Percentiles rank a stretch among this genome's conserved stretches.
phyloP scores from a whole-genome alignment of 129 eudicot species.

The Flaveria ramosissima region DNA sequence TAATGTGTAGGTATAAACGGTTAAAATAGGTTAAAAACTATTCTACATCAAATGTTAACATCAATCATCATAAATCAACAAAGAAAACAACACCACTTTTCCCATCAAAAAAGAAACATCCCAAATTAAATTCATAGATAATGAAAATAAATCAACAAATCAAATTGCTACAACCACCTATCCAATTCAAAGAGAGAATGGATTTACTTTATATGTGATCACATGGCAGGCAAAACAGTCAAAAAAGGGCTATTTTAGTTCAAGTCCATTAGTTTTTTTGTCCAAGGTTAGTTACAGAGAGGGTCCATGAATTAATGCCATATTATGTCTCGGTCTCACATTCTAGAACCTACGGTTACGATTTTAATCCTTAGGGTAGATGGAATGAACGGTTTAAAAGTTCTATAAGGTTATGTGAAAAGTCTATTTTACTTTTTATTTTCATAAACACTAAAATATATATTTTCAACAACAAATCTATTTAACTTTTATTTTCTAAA shows the following conservation, averaged over 20 bases:
- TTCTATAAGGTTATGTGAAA: too few species aligned
- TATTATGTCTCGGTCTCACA: too few species aligned
- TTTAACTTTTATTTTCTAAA: too few species aligned
- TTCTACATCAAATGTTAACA: neutral
- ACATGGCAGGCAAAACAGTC: constrained; percentile 23
- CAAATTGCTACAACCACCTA: neutral
- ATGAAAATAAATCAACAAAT: neutral
- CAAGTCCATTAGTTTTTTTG: constrained; percentile 20
- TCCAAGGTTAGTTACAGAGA: neutral
- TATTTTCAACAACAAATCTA: too few species aligned
- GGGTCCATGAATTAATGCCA: too few species aligned
- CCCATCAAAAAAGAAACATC: too few species aligned
- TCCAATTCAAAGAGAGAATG: neutral
- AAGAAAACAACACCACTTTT: neutral
- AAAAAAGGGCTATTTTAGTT: constrained; percentile 23
- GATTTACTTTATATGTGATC: neutral
- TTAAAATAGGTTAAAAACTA: neutral
- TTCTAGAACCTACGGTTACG: too few species aligned
- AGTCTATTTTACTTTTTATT: too few species aligned
- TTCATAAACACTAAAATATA: too few species aligned
- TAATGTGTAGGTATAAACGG: too few species aligned
- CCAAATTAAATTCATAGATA: neutral
- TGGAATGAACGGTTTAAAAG: too few species aligned
- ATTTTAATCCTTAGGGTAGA: too few species aligned
- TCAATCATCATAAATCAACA: neutral